phyloP scores from a whole-genome alignment of 2,329 filamentous ascomycete species.

The Emericellopsis cladophorae region DNA sequence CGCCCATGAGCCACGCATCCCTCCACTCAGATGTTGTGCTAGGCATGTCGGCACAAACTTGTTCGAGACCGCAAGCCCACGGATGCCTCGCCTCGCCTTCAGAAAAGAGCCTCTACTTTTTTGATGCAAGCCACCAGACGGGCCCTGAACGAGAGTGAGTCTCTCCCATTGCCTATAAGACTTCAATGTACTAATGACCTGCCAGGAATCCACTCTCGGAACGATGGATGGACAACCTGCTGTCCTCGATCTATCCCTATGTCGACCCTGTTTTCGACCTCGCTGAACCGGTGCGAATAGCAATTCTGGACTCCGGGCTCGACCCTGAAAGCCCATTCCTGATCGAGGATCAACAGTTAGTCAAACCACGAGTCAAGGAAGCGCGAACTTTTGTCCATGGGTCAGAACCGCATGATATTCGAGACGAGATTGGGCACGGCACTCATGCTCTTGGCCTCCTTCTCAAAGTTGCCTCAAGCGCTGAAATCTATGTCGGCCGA shows the following conservation, averaged over 20 bases:
- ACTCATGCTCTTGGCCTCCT: constrained; percentile 2
- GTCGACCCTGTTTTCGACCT: not conserved
- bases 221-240: not conserved
- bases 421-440: constrained; percentile 3
- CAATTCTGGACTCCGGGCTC: constrained; percentile 4
- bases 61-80: not conserved
- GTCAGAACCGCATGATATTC: not conserved
- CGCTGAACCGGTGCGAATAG: constrained; percentile 2
- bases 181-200: no score
- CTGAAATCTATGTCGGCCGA: constrained; percentile 4
- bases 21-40: not conserved
- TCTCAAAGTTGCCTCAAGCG: constrained; percentile 3
- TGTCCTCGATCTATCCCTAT: not conserved
- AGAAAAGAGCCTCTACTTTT: not conserved
- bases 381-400: not conserved
- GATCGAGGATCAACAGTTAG: not conserved
- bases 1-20: not conserved
- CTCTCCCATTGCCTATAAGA: not conserved
- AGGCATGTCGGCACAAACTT: not conserved
- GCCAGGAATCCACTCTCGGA: not conserved
- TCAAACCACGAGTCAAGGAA: constrained; percentile 1
- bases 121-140: constrained; percentile 1
- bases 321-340: constrained; percentile 1
- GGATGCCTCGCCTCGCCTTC: not conserved
- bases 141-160: not conserved